These are phyloP conservation scores for Boletus eberwhitei DNA, from an alignment of 768 basidiomycete genomes.

Conservation along the genomic window DNA sequence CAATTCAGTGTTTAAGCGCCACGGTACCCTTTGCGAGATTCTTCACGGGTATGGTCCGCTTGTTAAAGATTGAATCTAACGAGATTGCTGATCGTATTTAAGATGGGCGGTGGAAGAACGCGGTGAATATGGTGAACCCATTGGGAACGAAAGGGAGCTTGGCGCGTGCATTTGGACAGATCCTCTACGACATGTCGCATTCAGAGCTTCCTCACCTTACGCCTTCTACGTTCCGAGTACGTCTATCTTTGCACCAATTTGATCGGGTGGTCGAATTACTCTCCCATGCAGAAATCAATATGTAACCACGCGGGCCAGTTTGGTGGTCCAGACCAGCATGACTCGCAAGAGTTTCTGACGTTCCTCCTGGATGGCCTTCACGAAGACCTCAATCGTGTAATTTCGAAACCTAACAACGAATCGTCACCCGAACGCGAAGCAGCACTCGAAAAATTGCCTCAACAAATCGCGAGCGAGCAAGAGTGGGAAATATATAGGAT, in stretches of 20 bases:
- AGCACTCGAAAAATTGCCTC: constrained; percentile 81
- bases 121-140: constrained; percentile 81
- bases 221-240: constrained; percentile 80
- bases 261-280: constrained; percentile 3
- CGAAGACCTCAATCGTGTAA: constrained; percentile 82
- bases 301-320: constrained; percentile 68
- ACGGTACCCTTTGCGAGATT: constrained; percentile 91
- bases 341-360: constrained; percentile 95
- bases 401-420: constrained; percentile 63
- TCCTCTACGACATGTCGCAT: constrained; percentile 86
- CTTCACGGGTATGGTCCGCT: constrained; percentile 66
- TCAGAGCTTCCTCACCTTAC: constrained; percentile 80
- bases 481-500: constrained; percentile 91
- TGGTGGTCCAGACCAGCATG: constrained; percentile 86
- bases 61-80: not conserved
- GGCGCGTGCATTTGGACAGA: constrained; percentile 75
- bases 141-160: constrained; percentile 85
- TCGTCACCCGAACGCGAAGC: constrained; percentile 79
- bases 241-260: constrained; percentile 30
- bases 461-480: constrained; percentile 84
- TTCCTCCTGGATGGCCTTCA: constrained; percentile 92
- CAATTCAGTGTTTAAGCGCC: constrained; percentile 93
- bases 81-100: constrained; percentile 3
- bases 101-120: constrained; percentile 80
- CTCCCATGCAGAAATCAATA: constrained; percentile 47